phyloP scores from a whole-genome alignment of 805 yeast genomes.

The Starmera pachycereana region DNA sequence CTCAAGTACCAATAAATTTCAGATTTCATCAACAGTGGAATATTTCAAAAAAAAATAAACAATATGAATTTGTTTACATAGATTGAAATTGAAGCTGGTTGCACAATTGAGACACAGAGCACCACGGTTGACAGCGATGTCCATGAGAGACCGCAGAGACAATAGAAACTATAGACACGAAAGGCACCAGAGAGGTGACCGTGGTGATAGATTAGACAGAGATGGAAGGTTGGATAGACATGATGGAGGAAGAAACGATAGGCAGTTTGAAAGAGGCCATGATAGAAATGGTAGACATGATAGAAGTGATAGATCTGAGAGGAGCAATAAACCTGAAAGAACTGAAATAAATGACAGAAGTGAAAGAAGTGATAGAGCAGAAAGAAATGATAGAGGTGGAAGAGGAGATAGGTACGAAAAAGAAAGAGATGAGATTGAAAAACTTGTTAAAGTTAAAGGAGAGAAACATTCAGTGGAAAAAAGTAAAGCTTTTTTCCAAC shows the following conservation, averaged over 20 bases:
- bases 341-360: slow-evolving; percentile 1
- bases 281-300: slow-evolving; percentile 2
- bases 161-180: slow-evolving; percentile 1
- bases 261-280: slow-evolving; percentile 1
- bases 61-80: too few relatives aligned
- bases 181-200: background rate
- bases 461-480: background rate
- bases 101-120: too few relatives aligned
- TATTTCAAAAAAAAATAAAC: too few relatives aligned
- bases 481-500: background rate
- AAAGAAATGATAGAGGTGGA: background rate
- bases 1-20: too few relatives aligned
- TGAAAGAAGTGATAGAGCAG: slow-evolving; percentile 1
- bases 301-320: background rate
- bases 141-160: too few relatives aligned
- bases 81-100: too few relatives aligned
- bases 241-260: background rate
- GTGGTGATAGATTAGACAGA: slow-evolving; percentile 1
- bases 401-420: background rate
- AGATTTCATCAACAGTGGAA: too few relatives aligned
- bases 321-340: background rate
- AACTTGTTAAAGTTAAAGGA: too few relatives aligned
- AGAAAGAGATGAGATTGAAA: background rate
- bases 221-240: background rate
- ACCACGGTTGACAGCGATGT: too few relatives aligned